These are phyloP conservation scores for Paecilomyces fulvus DNA, from an alignment of 2,329 filamentous ascomycete species.

Conservation along the genomic window DNA sequence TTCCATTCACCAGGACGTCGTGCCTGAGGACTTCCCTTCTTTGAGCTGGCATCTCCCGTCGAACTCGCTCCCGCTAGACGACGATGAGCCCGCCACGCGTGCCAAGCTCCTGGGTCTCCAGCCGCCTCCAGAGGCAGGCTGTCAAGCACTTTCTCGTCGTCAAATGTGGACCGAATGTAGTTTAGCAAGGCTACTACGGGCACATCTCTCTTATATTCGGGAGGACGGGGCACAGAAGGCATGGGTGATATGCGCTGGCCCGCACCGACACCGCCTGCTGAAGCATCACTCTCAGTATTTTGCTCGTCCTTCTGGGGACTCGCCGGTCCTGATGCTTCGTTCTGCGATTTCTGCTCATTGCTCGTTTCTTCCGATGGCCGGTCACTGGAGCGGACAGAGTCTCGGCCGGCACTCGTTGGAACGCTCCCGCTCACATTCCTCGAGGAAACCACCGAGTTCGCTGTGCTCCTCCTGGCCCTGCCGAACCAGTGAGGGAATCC, in stretches of 20 bases:
- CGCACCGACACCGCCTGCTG: background rate
- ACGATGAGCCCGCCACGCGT: conserved; percentile 77
- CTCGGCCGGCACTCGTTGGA: conserved; percentile 2
- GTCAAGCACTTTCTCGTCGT: conserved; percentile 68
- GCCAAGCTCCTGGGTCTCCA: conserved; percentile 85
- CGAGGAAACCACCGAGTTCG: conserved; percentile 26
- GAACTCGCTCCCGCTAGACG: conserved; percentile 16
- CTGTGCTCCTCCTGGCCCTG: conserved; percentile 41
- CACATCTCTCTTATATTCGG: conserved; percentile 30
- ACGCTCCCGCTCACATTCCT: conserved; percentile 39
- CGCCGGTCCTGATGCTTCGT: conserved; percentile 2
- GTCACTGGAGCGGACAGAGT: background rate
- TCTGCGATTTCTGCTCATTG: conserved; percentile 2
- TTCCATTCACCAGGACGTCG: conserved; percentile 80
- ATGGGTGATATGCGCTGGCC: conserved; percentile 5
- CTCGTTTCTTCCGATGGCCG: background rate
- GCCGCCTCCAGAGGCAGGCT: conserved; percentile 70
- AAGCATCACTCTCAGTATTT: background rate
- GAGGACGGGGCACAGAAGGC: conserved; percentile 10
- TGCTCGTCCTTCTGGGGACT: conserved; percentile 2
- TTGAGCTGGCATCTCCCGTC: conserved; percentile 18
- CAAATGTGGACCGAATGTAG: conserved; percentile 78
- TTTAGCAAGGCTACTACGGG: conserved; percentile 62
- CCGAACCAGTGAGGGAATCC: conserved; percentile 88
- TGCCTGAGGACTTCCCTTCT: conserved; percentile 37